Evolutionary conservation across 2,329 filamentous ascomycete genomes (phyloP).

Genomic region (Diaporthe aspalathi): DNA sequence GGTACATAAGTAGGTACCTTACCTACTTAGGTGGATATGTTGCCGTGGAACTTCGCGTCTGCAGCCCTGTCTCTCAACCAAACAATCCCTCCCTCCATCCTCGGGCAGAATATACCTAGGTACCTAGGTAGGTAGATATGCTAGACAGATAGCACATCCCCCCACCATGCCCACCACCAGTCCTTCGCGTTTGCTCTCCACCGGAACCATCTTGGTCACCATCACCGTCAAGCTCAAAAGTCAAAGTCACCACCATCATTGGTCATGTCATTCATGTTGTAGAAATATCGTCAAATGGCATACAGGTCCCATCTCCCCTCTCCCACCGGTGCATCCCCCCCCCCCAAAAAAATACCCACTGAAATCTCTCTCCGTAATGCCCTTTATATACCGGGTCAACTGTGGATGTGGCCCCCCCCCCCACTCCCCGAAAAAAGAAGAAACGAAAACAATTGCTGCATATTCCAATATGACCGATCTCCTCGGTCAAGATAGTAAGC

Average conservation of each 20-base stretch:
- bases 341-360: neutral
- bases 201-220: too few species aligned
- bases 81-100: too few species aligned
- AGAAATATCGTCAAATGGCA: slow-evolving; percentile 15
- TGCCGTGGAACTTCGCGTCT: slow-evolving; percentile 3
- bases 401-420: neutral
- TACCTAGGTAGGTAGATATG: too few species aligned
- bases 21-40: too few species aligned
- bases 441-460: neutral
- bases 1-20: too few species aligned
- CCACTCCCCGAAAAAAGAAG: too few species aligned
- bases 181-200: neutral
- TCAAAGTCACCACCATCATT: neutral
- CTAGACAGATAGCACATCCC: neutral
- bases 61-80: neutral
- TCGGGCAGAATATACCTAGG: too few species aligned
- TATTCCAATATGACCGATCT: slow-evolving; percentile 11
- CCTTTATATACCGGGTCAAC: slow-evolving; percentile 12
- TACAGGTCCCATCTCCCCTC: neutral
- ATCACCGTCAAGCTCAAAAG: neutral
- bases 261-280: slow-evolving; percentile 21
- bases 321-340: too few species aligned
- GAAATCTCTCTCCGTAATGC: slow-evolving; percentile 8
- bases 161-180: too few species aligned
- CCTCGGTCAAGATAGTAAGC: neutral